Evolutionary conservation across 805 yeast genomes (phyloP).

Genomic region (Saccharomycopsis sp.): DNA sequence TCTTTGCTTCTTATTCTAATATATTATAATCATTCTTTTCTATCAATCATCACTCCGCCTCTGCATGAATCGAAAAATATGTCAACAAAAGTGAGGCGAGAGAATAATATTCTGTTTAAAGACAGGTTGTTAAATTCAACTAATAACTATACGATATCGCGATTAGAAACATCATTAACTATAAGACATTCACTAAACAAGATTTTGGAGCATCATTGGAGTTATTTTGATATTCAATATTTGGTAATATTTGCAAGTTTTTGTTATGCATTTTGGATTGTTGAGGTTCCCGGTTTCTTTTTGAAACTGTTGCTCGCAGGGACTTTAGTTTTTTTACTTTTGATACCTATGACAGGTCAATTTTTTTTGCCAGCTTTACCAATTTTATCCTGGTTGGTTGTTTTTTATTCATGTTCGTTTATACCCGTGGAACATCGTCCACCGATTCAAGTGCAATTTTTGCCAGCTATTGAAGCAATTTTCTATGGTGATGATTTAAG

Average conservation of each 20-base stretch:
- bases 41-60: no score
- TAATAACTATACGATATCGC: no score
- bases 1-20: no score
- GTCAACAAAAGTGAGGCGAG: no score
- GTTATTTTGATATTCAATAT: constrained; percentile 10
- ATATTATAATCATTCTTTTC: no score
- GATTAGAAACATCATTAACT: not conserved
- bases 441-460: constrained; percentile 74
- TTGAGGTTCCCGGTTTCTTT: constrained; percentile 21
- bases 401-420: constrained; percentile 68
- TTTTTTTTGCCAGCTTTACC: constrained; percentile 83
- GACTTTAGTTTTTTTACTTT: constrained; percentile 38
- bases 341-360: constrained; percentile 73
- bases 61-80: no score
- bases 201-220: not conserved
- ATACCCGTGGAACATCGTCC: constrained; percentile 73
- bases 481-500: constrained; percentile 85
- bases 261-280: constrained; percentile 29
- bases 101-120: no score
- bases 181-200: not conserved
- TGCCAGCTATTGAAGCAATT: constrained; percentile 88
- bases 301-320: constrained; percentile 28
- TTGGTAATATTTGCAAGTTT: not conserved
- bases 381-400: constrained; percentile 73
- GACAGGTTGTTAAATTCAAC: no score